Evolutionary conservation across 192 early-diverging fungal species (phyloP), one percentile per base, ranked within the genome.

Genomic region (Dissophora ornata): DNA sequence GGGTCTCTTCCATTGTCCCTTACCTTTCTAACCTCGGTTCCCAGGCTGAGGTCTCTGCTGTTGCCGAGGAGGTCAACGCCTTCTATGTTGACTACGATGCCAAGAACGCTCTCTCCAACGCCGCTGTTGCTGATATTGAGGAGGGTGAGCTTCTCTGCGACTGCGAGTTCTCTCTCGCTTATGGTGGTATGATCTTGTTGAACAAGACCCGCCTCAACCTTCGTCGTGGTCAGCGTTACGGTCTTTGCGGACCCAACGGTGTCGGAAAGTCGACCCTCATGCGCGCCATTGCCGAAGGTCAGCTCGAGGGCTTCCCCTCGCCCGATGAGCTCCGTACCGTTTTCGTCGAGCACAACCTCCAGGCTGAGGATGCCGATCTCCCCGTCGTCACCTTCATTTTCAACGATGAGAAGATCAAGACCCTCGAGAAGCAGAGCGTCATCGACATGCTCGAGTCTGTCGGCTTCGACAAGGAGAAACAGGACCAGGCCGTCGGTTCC

Each of bases 191-290:
- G 89, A 90, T 93, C 74, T 71, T 93, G 70, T 81, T 93, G 56
- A 91, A 90, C 86, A 91, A 82, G 74, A 83, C 85, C 44, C 62
- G 74, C 62, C 81, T 84, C 44, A 82, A 80, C 71, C 83, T 95
- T 24, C 84, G 84, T 68, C 87, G 91, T 84, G 92, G 92, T 81
- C 84, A 89, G 62, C 89, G 90, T 71, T 95, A 95, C 82, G 92
- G 90, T 88, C 86, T 95, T 51, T 85, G 86, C 78, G 93, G 91
- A 65, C 87, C 88, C 71, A 94, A 94, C 87, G 93, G 93, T 82
- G 85, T 83, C 79, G 93, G 93, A 70, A 95, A 95, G 84, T 88
- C 91, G 30, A 94, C 93, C 49, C 85, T 95, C 55, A 91, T 95
- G 90, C 83, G 92, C 55, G 90, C 93, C 78, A 95, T 95, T 73